Conservation (phyloP, 2,329 filamentous ascomycete species). For the Diplodia mutila region DNA sequence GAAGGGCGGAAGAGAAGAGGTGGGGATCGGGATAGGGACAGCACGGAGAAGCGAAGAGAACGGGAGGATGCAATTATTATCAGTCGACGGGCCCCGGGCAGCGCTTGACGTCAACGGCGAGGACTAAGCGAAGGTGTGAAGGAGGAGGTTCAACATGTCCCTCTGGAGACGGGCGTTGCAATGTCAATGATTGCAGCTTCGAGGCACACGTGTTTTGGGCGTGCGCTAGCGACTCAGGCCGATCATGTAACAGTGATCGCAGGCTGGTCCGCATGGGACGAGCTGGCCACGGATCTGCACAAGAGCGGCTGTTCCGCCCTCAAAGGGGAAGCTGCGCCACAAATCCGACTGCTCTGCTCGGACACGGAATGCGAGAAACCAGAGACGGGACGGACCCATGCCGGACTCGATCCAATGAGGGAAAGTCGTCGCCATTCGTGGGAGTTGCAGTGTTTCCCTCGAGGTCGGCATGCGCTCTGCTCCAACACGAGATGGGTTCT, state of each 20-base stretch:
- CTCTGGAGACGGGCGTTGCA: not conserved
- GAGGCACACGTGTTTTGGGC: not conserved
- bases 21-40: not conserved
- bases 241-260: slow-evolving; percentile 15
- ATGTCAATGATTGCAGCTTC: slow-evolving; percentile 1
- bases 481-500: too few species aligned
- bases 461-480: not conserved
- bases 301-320: not conserved
- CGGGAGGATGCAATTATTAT: not conserved
- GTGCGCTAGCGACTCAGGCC: slow-evolving; percentile 20
- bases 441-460: too few species aligned
- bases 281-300: not conserved
- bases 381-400: not conserved
- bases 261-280: not conserved
- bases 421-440: too few species aligned
- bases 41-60: not conserved
- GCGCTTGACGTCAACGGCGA: slow-evolving; percentile 15
- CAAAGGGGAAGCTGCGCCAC: slow-evolving; percentile 8
- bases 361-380: not conserved
- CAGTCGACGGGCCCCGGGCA: not conserved
- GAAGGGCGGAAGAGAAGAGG: not conserved
- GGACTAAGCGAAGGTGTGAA: not conserved
- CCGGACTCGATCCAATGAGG: too few species aligned
- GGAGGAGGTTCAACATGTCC: not conserved
- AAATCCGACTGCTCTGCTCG: too few species aligned